Evolutionary conservation across 495 filamentous ascomycete species (phyloP).

Genomic region (Talaromyces stipitatus): DNA sequence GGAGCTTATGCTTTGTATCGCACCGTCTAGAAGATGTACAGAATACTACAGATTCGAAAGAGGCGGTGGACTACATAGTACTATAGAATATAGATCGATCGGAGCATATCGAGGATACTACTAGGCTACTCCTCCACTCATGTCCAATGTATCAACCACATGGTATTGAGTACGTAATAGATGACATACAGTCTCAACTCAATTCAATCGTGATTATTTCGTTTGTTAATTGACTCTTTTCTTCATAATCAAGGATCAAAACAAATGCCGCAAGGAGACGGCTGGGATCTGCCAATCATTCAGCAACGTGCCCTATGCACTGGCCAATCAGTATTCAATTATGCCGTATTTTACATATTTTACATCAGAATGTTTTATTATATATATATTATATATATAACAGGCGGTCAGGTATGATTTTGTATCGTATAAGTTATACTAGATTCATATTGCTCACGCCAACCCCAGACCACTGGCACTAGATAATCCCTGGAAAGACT

Average conservation of each 20-base stretch:
- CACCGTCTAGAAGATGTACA: not conserved
- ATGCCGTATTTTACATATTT: not conserved
- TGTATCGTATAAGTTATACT: too few species aligned
- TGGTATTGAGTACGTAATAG: not conserved
- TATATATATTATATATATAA: too few species aligned
- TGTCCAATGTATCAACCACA: not conserved
- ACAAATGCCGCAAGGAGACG: conserved; percentile 4
- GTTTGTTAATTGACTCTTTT: not conserved
- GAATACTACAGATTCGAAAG: not conserved
- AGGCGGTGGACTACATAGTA: not conserved
- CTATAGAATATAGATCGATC: too few species aligned
- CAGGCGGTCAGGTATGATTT: too few species aligned
- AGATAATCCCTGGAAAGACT: too few species aligned
- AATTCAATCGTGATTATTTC: not conserved
- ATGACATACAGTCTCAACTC: not conserved
- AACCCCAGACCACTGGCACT: too few species aligned
- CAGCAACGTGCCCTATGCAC: conserved; percentile 18
- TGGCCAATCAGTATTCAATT: conserved; percentile 6
- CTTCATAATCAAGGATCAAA: not conserved
- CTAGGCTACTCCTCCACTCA: not conserved
- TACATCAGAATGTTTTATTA: too few species aligned
- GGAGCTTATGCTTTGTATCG: not conserved
- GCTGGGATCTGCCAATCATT: conserved; percentile 18
- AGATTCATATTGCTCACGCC: too few species aligned
- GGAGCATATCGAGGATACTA: too few species aligned